Percentiles rank a stretch among this genome's conserved stretches.
phyloP scores from a whole-genome alignment of 179 eudicot genomes.

The Spergularia azorica region DNA sequence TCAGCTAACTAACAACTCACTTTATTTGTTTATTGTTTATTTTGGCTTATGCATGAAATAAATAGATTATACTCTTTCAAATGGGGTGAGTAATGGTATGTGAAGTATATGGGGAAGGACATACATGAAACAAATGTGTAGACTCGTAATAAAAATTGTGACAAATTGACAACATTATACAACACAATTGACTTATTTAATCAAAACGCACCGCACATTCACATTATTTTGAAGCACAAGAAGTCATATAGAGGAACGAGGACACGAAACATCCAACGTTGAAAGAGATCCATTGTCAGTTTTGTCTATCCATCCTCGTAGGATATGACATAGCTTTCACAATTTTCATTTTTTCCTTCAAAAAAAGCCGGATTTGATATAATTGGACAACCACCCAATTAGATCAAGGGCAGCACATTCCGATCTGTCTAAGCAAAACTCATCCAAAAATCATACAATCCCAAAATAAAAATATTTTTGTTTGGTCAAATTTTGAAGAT shows the following conservation, averaged over 20 bases:
- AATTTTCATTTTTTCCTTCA: neutral
- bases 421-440: slow-evolving; percentile 18
- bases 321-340: slow-evolving; percentile 21
- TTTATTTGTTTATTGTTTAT: no score
- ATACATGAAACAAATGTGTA: no score
- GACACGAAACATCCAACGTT: slow-evolving; percentile 17
- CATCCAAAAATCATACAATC: neutral
- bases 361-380: neutral
- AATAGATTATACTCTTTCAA: no score
- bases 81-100: no score
- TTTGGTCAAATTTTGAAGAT: neutral
- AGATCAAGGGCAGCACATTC: slow-evolving; percentile 17
- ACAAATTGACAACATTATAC: neutral
- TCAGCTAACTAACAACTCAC: no score
- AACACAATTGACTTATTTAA: neutral
- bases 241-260: neutral
- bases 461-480: no score
- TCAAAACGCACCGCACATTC: neutral
- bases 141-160: no score
- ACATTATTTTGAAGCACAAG: neutral
- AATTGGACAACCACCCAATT: slow-evolving; percentile 11
- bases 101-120: no score
- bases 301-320: slow-evolving; percentile 23
- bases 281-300: neutral
- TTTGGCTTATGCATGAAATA: no score